Evolutionary conservation across 2,329 filamentous ascomycete species (phyloP), one percentile per base, ranked within the genome.

Genomic region (Fusarium sp.): DNA sequence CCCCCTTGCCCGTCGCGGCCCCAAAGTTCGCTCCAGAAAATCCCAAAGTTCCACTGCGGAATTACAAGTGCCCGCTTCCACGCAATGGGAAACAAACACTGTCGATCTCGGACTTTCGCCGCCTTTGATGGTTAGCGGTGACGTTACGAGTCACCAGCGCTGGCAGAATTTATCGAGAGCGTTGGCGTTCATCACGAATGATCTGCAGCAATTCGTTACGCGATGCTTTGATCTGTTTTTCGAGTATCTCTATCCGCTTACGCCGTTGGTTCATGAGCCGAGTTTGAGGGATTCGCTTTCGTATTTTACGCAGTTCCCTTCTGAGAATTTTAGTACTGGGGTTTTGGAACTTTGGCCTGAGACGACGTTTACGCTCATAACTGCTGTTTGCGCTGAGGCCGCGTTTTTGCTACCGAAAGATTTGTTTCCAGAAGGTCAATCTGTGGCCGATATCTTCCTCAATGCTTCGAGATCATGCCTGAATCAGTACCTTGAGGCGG

Each of bases 321-420:
- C 71, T 7, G 66, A 60, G 32, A 72, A 60, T 27, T 64, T 66
- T 12, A 37, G 46, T 2, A 40, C 52, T 14, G 69, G 53, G 13
- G 54, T 73, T 17, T 67, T 76, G 46, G 78, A 79, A 35, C 70
- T 74, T 11, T 81, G 80, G 79, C 77, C 78, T 0, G 81, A 83
- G 53, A 76, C 81, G 4, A 77, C 78, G 0, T 84, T 84, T 48
- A 82, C 82, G 1, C 66, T 85, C 17, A 79, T 85, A 46, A 83
- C 82, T 1, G 83, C 83, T n/a, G 78, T 84, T 3, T 84, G 82
- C 15, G 82, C 83, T 2, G 80, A 84, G 45, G 79, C 81, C 1
- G 81, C 80, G 3, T 83, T 83, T 54, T 64, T 83, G 27, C 66
- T 84, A 1, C 82, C 82, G 0, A 79, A 78, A 14, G 75, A 83